Percentiles rank a stretch among this genome's conserved stretches.
Conservation (phyloP, 2,329 filamentous ascomycete species). For the Aspergillus vadensis region DNA sequence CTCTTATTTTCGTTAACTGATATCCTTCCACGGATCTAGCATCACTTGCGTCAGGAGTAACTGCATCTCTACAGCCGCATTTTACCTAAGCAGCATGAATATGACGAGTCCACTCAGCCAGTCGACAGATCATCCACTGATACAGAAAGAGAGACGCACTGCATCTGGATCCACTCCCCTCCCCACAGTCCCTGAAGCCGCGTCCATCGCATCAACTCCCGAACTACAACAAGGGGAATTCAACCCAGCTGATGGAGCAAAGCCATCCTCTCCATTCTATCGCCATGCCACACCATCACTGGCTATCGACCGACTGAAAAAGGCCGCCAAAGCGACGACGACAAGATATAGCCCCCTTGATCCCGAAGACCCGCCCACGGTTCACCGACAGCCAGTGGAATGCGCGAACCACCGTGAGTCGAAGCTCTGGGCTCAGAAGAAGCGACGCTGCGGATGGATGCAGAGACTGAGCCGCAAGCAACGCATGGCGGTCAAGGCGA, state of each 20-base stretch:
- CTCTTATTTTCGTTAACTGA: not conserved
- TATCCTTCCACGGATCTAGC: not conserved
- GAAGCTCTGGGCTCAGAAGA: slow-evolving; percentile 39
- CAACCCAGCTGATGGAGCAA: slow-evolving; percentile 43
- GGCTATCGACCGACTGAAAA: slow-evolving; percentile 30
- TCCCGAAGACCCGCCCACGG: slow-evolving; percentile 3
- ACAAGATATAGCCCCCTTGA: not conserved
- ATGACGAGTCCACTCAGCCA: slow-evolving; percentile 1
- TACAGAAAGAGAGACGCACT: not conserved
- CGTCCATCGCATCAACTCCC: slow-evolving; percentile 1
- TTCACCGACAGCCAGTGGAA: slow-evolving; percentile 15
- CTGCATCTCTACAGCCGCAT: not conserved
- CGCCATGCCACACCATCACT: slow-evolving; percentile 39
- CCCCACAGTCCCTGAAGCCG: slow-evolving; percentile 4
- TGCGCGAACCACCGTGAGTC: slow-evolving; percentile 27
- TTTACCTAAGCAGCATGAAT: not conserved
- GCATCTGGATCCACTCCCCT: not conserved
- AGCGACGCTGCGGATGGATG: slow-evolving; percentile 39
- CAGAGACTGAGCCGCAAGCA: slow-evolving; percentile 38
- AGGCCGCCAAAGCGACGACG: not conserved
- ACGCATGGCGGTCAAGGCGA: slow-evolving; percentile 41
- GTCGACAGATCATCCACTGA: not conserved
- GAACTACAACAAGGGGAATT: slow-evolving; percentile 29
- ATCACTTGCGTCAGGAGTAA: not conserved
- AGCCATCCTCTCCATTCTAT: slow-evolving; percentile 49